Base-by-base conservation (phyloP, 257 asterid genomes). In the Cynanchum wilfordii region DNA sequence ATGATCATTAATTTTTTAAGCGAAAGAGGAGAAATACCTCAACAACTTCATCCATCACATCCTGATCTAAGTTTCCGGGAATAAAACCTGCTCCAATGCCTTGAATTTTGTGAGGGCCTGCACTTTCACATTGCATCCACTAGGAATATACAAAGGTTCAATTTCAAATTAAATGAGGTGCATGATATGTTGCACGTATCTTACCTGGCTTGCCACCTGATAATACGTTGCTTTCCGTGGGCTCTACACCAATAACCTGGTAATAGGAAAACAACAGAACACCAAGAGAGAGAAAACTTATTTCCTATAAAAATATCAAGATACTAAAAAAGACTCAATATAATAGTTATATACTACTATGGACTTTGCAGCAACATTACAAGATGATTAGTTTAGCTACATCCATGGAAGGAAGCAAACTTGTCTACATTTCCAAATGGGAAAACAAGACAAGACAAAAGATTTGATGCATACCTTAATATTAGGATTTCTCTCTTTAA, bases 71-170 rank as follows among this genome's bases (percentile, higher is more conserved):
- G 79, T 92, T 95, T 84, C 89, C 85, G 73, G 98, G 99, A 60
- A 92, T 85, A 87, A 92, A 95, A 92, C 99, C 99, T 89, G 99
- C 98, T 75, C 98, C 99, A 90, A 95, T 95, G 84, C 99, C 97
- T 90, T 92, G 99, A 95, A 95, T 95, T 92, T 95, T 92, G 98
- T 95, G 99, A 92, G 99, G 99, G 87, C 98, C 98, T 95, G 99
- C 96, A 89, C 75, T 87, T 85, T 82, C 86, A 82, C 85, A 89
- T 84, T 81, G 88, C 87, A 84, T 80, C 85, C 72, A 84, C 89
- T 81, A 87, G 92, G 84, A 90, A 81, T 82, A 78, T 70, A 86
- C 80, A 82, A 73, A 69, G 76, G 64, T 73, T 70, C 75, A 82
- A 75, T 49, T 64, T 73, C 60, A 82, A 81, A 82, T 73, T 52